Base-by-base conservation (phyloP, 176 grass and related monocot genomes). In the Cenchrus purpureus region DNA sequence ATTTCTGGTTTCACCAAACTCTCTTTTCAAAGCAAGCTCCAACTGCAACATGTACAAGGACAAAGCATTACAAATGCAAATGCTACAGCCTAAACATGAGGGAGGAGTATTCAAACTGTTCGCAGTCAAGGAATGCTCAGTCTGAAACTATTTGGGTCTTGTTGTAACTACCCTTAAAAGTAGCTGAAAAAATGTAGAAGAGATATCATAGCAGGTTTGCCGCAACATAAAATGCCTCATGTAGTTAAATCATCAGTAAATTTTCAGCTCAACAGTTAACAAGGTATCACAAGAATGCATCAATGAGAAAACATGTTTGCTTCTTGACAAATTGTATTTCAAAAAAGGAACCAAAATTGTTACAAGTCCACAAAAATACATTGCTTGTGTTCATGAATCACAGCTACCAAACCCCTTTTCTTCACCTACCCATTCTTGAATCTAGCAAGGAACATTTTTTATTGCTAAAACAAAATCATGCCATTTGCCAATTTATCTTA, bases 11-110 rank as follows among this genome's bases (percentile, higher is more conserved):
- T 98, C 93, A 56, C 96, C 93, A 4, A 95, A 94, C 80, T 95
- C 91, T 87, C 91, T 95, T 93, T 94, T 95, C 68, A 95, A 86
- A 13, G 96, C 93, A 88, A 95, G 90, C 84, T 98, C 96, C 91
- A 98, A 79, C 96, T 98, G 83, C 74, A 85, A 72, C 73, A 86
- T 37, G 56, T 68, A 72, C 8, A 65, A 55, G 40, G 10, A 79
- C 40, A 83, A 87, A 83, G 37, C 60, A 54, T 68, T 74, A 32
- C 37, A 77, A 50, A 44, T 32, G 54, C 65, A 73, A 79, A 17
- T 52, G 53, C 44, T 54, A 29, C 50, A 77, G 56, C 10, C 34
- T 45, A 58, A 19, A 54, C 29, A 74, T 40, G 11, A 66, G 15
- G 17, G 55, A 85, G n/a, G 78, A 22, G 25, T 71, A 61, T 17